These are phyloP conservation scores for Podochytrium sp. DNA, from an alignment of 192 early-diverging fungal genomes.

Conservation along the genomic window DNA sequence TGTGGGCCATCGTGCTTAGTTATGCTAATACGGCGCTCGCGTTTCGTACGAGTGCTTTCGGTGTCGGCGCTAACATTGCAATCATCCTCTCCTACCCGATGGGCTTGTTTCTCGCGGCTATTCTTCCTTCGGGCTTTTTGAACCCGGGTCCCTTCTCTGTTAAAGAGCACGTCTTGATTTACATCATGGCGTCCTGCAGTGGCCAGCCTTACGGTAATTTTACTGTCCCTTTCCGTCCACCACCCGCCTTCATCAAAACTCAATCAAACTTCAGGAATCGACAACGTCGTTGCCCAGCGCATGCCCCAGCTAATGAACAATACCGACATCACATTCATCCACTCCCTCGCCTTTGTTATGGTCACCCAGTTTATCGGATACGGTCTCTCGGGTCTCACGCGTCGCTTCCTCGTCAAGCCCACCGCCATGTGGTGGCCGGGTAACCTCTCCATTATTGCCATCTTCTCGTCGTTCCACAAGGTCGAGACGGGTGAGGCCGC, in stretches of 20 bases:
- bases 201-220: not conserved
- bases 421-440: slow-evolving; percentile 66
- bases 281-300: not conserved
- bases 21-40: slow-evolving; percentile 31
- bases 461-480: slow-evolving; percentile 12
- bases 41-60: slow-evolving; percentile 46
- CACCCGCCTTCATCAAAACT: too few relatives aligned
- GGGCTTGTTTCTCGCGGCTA: slow-evolving; percentile 42
- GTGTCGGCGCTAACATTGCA: slow-evolving; percentile 64
- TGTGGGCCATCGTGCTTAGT: not conserved
- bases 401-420: slow-evolving; percentile 82
- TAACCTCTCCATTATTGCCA: slow-evolving; percentile 40
- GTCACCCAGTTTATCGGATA: slow-evolving; percentile 72
- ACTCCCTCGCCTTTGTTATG: slow-evolving; percentile 50
- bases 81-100: slow-evolving; percentile 72
- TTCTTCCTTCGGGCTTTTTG: slow-evolving; percentile 58
- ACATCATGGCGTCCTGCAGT: not conserved
- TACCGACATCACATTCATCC: slow-evolving; percentile 9
- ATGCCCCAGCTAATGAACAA: not conserved
- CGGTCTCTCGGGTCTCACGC: slow-evolving; percentile 72
- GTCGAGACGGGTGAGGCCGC: not conserved
- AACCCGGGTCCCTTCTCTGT: slow-evolving; percentile 85
- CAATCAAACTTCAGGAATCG: too few relatives aligned
- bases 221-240: too few relatives aligned
- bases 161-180: slow-evolving; percentile 81